Evolutionary conservation across 805 yeast genomes (phyloP).

Genomic region (Jamesozyma jinghongensis): DNA sequence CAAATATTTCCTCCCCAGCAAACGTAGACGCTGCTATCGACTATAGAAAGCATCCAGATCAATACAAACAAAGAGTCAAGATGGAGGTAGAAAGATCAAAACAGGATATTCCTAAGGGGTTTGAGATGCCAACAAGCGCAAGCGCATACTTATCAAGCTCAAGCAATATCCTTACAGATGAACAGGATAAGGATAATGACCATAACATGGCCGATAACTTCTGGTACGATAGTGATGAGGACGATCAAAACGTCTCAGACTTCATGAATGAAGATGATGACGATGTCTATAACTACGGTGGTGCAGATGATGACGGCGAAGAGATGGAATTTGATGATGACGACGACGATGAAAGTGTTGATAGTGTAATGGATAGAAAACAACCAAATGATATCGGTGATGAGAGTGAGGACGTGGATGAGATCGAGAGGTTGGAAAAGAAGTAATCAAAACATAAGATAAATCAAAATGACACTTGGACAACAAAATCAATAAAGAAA

Average conservation of each 20-base stretch:
- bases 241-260: conserved; percentile 45
- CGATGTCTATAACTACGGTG: conserved; percentile 42
- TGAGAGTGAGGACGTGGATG: conserved; percentile 29
- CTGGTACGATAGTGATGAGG: conserved; percentile 68
- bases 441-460: too few species aligned
- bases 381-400: conserved; percentile 27
- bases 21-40: conserved; percentile 93
- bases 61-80: conserved; percentile 63
- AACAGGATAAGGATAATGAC: not conserved
- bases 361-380: conserved; percentile 30
- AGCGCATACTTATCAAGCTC: conserved; percentile 36
- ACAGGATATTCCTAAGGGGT: conserved; percentile 79
- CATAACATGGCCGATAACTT: conserved; percentile 48
- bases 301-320: conserved; percentile 40
- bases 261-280: conserved; percentile 20
- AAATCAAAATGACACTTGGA: too few species aligned
- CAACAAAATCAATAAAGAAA: too few species aligned
- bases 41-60: conserved; percentile 72
- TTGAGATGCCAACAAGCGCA: conserved; percentile 66
- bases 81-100: conserved; percentile 79
- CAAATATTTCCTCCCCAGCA: conserved; percentile 89
- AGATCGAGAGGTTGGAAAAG: conserved; percentile 21
- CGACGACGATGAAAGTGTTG: conserved; percentile 28
- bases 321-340: conserved; percentile 24
- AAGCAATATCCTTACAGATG: not conserved